Conservation (phyloP, 2,329 filamentous ascomycete species). For the Cladobotryum mycophilum region DNA sequence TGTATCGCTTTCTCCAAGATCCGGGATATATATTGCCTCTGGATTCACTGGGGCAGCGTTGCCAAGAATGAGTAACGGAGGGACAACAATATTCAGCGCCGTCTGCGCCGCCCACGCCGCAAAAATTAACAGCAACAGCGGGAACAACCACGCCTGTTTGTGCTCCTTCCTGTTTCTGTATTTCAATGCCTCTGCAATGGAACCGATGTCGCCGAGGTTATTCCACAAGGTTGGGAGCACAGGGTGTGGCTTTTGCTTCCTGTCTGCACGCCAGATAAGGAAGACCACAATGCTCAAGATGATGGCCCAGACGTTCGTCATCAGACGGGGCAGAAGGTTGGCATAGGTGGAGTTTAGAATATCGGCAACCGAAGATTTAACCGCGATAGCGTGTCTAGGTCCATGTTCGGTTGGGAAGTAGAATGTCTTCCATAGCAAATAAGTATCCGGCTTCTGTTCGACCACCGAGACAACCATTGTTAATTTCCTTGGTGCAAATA, state of each 20-base stretch:
- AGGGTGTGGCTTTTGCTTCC: neutral
- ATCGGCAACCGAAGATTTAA: neutral
- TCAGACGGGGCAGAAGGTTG: neutral
- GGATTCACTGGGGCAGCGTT: constrained; percentile 2
- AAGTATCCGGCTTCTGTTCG: neutral
- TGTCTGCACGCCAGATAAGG: neutral
- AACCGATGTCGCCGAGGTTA: neutral
- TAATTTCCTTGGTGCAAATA: too few relatives aligned
- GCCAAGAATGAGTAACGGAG: constrained; percentile 3
- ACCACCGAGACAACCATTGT: neutral
- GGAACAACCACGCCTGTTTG: neutral
- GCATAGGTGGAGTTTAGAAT: neutral
- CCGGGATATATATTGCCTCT: neutral
- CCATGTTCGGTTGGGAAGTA: neutral
- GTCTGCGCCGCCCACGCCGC: neutral
- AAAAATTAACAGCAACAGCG: neutral
- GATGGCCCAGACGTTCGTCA: neutral
- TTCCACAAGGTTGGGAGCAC: neutral
- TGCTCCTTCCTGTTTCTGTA: neutral
- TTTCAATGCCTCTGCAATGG: neutral
- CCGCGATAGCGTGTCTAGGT: neutral
- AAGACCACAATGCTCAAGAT: neutral
- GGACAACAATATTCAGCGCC: neutral
- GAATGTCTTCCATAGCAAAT: constrained; percentile 1
- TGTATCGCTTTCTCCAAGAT: neutral